phyloP scores from a whole-genome alignment of 1,284 basidiomycete genomes.

The Cutaneotrichosporon arboriforme region DNA sequence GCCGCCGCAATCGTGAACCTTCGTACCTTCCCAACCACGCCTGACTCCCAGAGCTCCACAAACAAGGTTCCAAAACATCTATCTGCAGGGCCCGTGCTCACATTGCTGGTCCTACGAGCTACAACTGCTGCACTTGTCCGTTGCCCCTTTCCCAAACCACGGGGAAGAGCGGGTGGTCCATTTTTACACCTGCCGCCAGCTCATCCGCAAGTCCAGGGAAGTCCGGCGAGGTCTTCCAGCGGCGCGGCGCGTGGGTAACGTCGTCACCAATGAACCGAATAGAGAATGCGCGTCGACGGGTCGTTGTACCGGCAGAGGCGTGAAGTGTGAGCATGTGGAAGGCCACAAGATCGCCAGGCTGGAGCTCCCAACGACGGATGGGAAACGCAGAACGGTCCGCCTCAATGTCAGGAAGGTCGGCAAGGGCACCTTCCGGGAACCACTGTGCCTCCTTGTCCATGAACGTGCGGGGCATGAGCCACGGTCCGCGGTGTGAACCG shows the following conservation, averaged over 20 bases:
- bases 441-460: conserved; percentile 20
- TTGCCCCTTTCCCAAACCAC: conserved; percentile 6
- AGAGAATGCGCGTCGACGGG: conserved; percentile 7
- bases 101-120: not conserved
- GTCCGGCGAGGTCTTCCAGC: conserved; percentile 13
- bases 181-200: not conserved
- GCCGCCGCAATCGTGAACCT: too few relatives aligned
- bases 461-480: conserved; percentile 19
- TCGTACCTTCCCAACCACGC: too few relatives aligned
- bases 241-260: conserved; percentile 8
- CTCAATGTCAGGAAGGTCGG: conserved; percentile 18
- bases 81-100: too few relatives aligned
- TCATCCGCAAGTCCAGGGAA: conserved; percentile 15
- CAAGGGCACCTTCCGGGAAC: conserved; percentile 17
- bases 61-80: too few relatives aligned
- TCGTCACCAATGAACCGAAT: conserved; percentile 15
- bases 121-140: conserved; percentile 1
- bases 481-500: conserved; percentile 13
- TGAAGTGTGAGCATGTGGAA: conserved; percentile 22
- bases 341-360: conserved; percentile 14
- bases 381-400: conserved; percentile 2
- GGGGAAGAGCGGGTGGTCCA: conserved; percentile 16
- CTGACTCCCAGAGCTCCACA: too few relatives aligned
- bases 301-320: conserved; percentile 8
- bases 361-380: conserved; percentile 11